These are phyloP conservation scores for Lyophyllum atratum DNA, from an alignment of 768 basidiomycete genomes.

Conservation along the genomic window DNA sequence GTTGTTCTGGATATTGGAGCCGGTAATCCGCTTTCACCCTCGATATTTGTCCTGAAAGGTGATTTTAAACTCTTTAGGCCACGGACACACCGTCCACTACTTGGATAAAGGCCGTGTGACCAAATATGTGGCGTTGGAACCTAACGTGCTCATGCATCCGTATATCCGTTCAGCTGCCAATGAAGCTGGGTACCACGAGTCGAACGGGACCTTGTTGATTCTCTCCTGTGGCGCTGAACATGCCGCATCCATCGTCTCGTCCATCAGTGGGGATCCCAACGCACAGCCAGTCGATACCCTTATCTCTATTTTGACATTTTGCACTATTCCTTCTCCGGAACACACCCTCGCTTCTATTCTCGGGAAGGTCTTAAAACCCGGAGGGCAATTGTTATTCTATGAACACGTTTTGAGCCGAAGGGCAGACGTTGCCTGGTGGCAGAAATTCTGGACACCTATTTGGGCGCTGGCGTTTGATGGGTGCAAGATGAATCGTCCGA, in stretches of 20 bases:
- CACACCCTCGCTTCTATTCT: conserved; percentile 47
- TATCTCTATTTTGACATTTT: conserved; percentile 65
- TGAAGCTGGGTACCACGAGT: conserved; percentile 45
- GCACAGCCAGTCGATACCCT: conserved; percentile 54
- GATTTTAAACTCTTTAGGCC: conserved; percentile 36
- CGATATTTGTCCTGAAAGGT: not conserved
- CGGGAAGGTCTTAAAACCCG: conserved; percentile 56
- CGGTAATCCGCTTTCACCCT: not conserved
- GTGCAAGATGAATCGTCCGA: conserved; percentile 62
- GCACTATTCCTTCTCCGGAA: conserved; percentile 61
- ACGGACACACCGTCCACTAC: conserved; percentile 65
- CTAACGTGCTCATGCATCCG: conserved; percentile 65
- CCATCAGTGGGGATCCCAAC: conserved; percentile 18
- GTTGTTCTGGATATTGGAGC: conserved; percentile 54
- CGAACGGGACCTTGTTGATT: conserved; percentile 51
- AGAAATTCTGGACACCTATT: conserved; percentile 69
- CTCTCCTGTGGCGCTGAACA: conserved; percentile 69
- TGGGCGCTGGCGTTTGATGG: conserved; percentile 66
- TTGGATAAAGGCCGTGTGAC: conserved; percentile 54
- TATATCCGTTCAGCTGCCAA: conserved; percentile 51
- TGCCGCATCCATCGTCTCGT: conserved; percentile 43
- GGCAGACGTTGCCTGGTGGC: conserved; percentile 68
- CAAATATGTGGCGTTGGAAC: conserved; percentile 73
- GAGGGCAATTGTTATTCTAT: conserved; percentile 65
- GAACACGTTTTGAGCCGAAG: conserved; percentile 67